Conservation (phyloP, 768 basidiomycete genomes). For the Tricholoma matsutake region DNA sequence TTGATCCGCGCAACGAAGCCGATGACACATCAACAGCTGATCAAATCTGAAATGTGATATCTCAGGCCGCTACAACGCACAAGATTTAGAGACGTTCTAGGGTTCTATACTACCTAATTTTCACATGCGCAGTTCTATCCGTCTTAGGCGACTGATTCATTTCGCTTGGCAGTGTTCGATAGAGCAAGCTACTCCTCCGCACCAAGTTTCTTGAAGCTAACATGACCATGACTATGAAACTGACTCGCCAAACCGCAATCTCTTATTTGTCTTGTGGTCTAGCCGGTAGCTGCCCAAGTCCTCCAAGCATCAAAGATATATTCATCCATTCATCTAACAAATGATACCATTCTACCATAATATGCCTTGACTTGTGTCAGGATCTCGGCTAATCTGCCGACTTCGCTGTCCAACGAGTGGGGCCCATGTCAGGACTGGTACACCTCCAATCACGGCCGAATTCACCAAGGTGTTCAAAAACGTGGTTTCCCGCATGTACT, state of each 20-base stretch:
- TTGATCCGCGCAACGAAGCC: not conserved
- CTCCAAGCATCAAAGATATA: not conserved
- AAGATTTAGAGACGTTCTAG: not conserved
- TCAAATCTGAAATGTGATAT: slow-evolving; percentile 1
- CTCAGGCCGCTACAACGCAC: not conserved
- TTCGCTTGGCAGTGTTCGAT: slow-evolving; percentile 1
- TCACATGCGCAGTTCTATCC: not conserved
- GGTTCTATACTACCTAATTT: not conserved
- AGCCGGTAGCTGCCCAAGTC: not conserved
- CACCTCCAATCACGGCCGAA: not conserved
- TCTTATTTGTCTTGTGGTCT: not conserved
- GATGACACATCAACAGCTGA: slow-evolving; percentile 9
- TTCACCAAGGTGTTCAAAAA: slow-evolving; percentile 4
- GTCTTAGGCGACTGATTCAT: not conserved
- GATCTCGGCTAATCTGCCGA: not conserved
- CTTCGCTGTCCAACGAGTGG: not conserved
- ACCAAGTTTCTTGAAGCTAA: not conserved
- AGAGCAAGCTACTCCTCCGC: not conserved
- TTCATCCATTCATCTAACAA: not conserved
- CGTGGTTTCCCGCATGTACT: slow-evolving; percentile 1
- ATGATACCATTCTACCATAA: not conserved
- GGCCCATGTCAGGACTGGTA: not conserved
- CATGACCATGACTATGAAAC: not conserved
- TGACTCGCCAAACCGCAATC: not conserved
- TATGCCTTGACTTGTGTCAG: not conserved